phyloP scores from a whole-genome alignment of 2,329 filamentous ascomycete genomes.

The Endothia cerciana region DNA sequence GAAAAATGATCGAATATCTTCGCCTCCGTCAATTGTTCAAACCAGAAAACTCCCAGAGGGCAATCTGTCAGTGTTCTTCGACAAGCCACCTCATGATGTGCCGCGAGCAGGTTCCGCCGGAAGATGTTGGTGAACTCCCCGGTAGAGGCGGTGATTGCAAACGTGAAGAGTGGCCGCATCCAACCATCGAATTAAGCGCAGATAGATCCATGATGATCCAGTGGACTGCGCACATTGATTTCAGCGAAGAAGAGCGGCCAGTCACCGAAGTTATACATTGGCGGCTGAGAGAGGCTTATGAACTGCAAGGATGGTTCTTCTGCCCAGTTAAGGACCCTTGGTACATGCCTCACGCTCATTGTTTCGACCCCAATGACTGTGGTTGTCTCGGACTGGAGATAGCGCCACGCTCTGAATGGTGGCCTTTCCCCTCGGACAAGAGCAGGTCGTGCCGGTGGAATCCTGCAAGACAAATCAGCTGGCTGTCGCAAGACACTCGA shows the following conservation, averaged over 20 bases:
- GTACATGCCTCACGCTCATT: not conserved
- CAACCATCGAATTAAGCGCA: not conserved
- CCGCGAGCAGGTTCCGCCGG: not conserved
- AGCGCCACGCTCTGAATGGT: not conserved
- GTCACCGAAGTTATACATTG: not conserved
- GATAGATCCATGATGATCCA: not conserved
- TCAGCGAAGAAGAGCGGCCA: not conserved
- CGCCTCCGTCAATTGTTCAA: not conserved
- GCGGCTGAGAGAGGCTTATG: not conserved
- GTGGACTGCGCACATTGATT: slow-evolving; percentile 7
- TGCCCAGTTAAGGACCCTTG: not conserved
- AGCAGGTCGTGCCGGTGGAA: not conserved
- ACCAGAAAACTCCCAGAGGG: accelerated
- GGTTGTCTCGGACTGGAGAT: not conserved
- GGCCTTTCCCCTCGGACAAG: not conserved
- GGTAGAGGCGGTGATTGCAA: not conserved
- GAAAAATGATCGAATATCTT: not conserved
- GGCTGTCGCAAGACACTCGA: not conserved
- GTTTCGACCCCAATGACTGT: slow-evolving; percentile 23
- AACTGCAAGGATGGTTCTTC: not conserved
- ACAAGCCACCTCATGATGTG: not conserved
- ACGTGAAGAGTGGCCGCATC: not conserved
- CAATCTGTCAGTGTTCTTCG: not conserved
- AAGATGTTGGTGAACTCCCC: not conserved
- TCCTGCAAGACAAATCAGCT: not conserved